These are phyloP conservation scores for Porcisia deanei DNA, from an alignment of 208 protist genomes.

Conservation along the genomic window DNA sequence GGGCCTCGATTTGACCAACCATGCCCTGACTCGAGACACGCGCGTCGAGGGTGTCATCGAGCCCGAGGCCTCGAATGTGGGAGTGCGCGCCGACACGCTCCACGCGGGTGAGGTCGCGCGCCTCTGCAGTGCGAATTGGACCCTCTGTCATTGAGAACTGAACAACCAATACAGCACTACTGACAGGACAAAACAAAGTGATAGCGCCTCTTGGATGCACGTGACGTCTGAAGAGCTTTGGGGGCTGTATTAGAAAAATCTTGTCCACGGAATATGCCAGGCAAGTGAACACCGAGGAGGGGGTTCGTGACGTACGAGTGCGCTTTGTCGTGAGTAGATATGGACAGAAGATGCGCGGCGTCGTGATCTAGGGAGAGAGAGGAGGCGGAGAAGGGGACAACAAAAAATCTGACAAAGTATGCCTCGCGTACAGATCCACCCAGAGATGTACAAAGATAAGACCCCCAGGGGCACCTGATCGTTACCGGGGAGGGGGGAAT, in stretches of 20 bases:
- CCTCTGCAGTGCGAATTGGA: conserved; percentile 89
- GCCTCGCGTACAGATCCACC: not conserved
- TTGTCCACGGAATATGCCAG: not conserved
- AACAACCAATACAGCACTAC: not conserved
- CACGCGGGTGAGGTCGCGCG: conserved; percentile 96
- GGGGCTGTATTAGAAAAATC: too few relatives aligned
- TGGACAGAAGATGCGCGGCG: not conserved
- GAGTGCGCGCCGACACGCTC: conserved; percentile 99
- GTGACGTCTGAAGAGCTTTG: not conserved
- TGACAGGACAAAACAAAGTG: not conserved
- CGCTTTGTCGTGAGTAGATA: not conserved
- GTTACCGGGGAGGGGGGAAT: too few relatives aligned
- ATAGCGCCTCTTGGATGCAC: not conserved
- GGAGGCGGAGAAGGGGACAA: not conserved
- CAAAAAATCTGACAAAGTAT: not conserved
- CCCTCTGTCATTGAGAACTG: conserved; percentile 53
- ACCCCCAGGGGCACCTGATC: too few relatives aligned
- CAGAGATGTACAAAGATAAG: not conserved
- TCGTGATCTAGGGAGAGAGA: not conserved
- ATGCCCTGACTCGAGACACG: conserved; percentile 96
- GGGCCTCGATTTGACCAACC: conserved; percentile 97
- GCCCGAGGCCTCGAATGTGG: conserved; percentile 99
- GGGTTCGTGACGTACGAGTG: not conserved
- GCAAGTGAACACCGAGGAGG: not conserved
- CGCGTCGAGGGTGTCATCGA: conserved; percentile 98